phyloP scores from a whole-genome alignment of 768 basidiomycete genomes.

The Xerocomus brunneocitrinus region DNA sequence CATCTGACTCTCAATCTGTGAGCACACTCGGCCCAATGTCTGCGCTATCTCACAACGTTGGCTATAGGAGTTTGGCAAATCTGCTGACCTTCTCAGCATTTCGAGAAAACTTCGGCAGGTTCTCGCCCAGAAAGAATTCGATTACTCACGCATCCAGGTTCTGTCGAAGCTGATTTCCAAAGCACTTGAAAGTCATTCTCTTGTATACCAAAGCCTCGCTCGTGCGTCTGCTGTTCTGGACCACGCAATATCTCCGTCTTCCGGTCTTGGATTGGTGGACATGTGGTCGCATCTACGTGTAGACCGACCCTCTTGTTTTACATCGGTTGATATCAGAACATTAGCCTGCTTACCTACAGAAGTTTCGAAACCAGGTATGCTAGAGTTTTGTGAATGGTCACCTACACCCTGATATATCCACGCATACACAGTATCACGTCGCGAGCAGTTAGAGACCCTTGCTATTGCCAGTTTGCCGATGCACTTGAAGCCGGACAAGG shows the following conservation, averaged over 20 bases:
- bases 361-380: conserved; percentile 11
- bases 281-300: conserved; percentile 59
- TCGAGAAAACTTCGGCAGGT: conserved; percentile 43
- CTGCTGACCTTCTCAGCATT: conserved; percentile 36
- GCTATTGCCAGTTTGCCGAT: conserved; percentile 22
- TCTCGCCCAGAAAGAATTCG: conserved; percentile 38
- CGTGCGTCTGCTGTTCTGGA: conserved; percentile 38
- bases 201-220: conserved; percentile 32
- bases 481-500: conserved; percentile 3
- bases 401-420: background rate
- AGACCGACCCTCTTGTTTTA: conserved; percentile 12
- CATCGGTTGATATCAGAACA: conserved; percentile 16
- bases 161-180: conserved; percentile 51
- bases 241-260: conserved; percentile 49
- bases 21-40: conserved; percentile 7
- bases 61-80: conserved; percentile 33
- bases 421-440: conserved; percentile 17
- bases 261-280: conserved; percentile 67
- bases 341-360: conserved; percentile 9
- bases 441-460: conserved; percentile 21
- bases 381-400: background rate
- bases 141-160: conserved; percentile 65
- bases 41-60: background rate
- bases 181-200: conserved; percentile 34
- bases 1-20: conserved; percentile 17